Evolutionary conservation across 2,329 filamentous ascomycete genomes (phyloP).

Genomic region (Scolecobasidium constrictum): DNA sequence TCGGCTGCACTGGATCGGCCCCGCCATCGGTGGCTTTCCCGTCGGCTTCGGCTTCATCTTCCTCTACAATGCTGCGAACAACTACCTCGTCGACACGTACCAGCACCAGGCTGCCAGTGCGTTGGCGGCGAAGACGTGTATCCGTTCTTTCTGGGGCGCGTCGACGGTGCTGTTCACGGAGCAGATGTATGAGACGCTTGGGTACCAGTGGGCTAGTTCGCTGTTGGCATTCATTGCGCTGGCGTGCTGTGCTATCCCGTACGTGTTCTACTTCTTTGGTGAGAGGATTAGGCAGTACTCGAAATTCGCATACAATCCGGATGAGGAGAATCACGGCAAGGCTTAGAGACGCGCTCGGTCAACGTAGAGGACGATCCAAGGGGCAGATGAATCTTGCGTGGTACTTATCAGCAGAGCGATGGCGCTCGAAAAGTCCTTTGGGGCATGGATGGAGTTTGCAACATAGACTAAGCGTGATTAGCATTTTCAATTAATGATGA

Average conservation of each 20-base stretch:
- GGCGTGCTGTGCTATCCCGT: conserved; percentile 73
- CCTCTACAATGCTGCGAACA: conserved; percentile 62
- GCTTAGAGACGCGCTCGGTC: not conserved
- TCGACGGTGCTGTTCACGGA: conserved; percentile 66
- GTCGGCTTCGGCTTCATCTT: conserved; percentile 78
- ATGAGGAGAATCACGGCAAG: conserved; percentile 31
- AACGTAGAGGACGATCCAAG: too few species aligned
- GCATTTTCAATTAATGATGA: too few species aligned
- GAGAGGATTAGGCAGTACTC: conserved; percentile 57
- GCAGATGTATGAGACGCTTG: conserved; percentile 64
- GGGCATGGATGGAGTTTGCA: too few species aligned
- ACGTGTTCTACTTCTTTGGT: conserved; percentile 69
- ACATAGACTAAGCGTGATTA: too few species aligned
- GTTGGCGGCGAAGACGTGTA: conserved; percentile 70
- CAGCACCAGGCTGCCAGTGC: conserved; percentile 70
- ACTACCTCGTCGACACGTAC: conserved; percentile 45
- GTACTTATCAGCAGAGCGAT: too few species aligned
- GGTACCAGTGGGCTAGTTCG: conserved; percentile 64
- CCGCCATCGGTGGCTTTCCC: conserved; percentile 51
- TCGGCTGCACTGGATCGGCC: conserved; percentile 57
- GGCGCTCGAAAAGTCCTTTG: too few species aligned
- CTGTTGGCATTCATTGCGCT: conserved; percentile 65
- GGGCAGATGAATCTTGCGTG: too few species aligned
- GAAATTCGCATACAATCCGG: conserved; percentile 59
- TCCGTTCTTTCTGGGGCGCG: conserved; percentile 73